Evolutionary conservation across 345 rosid species (phyloP).

Genomic region (Populus davidiana): DNA sequence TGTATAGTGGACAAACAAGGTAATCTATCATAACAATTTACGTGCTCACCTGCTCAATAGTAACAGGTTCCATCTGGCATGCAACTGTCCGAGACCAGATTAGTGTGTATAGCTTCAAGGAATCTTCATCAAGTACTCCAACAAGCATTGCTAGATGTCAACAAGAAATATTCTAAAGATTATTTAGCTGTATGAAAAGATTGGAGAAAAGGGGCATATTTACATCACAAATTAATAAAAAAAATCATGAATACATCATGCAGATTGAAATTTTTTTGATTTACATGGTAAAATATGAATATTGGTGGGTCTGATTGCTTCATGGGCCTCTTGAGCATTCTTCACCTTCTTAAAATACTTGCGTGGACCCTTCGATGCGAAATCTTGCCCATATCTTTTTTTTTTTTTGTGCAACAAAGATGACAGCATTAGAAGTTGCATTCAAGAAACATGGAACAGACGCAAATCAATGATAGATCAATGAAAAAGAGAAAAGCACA

Average conservation of each 20-base stretch:
- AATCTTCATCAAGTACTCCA: conserved; percentile 78
- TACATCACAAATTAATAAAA: conserved; percentile 1
- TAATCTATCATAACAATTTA: not conserved
- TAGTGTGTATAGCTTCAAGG: conserved; percentile 80
- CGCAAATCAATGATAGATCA: not conserved
- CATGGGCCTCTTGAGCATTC: conserved; percentile 99
- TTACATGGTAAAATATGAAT: conserved; percentile 78
- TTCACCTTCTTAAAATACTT: conserved; percentile 91
- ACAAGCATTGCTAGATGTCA: conserved; percentile 57
- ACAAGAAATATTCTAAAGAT: conserved; percentile 14
- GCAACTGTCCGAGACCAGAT: conserved; percentile 93
- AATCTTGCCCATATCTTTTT: conserved; percentile 66
- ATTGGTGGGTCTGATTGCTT: conserved; percentile 96
- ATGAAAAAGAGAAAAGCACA: no score
- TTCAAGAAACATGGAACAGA: not conserved
- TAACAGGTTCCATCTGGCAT: conserved; percentile 90
- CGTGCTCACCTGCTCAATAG: conserved; percentile 60
- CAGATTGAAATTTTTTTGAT: conserved; percentile 15
- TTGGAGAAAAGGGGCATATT: conserved; percentile 3
- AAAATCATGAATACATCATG: conserved; percentile 9
- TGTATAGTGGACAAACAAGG: not conserved
- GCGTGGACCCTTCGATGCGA: conserved; percentile 54
- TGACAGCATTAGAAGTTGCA: not conserved
- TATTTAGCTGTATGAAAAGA: conserved; percentile 2
- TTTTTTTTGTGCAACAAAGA: not conserved